phyloP scores from a whole-genome alignment of 768 basidiomycete genomes.

The Hericium erinaceus region DNA sequence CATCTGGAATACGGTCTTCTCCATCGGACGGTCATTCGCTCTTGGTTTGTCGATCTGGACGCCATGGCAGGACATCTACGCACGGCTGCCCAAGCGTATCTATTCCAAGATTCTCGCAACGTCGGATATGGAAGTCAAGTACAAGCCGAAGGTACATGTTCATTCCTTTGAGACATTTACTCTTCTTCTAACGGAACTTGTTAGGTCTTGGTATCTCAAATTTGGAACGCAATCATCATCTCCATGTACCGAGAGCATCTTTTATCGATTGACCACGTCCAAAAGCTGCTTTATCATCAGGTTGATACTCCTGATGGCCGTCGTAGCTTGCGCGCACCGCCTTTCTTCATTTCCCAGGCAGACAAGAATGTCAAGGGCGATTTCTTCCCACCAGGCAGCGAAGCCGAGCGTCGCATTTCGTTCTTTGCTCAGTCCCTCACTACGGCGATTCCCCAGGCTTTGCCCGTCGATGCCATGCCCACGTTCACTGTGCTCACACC shows the following conservation, averaged over 20 bases:
- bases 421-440: conserved; percentile 99
- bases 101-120: conserved; percentile 94
- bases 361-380: conserved; percentile 78
- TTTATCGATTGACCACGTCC: conserved; percentile 97
- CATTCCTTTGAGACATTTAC: conserved; percentile 8
- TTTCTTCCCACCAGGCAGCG: conserved; percentile 92
- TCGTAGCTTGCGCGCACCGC: conserved; percentile 86
- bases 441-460: conserved; percentile 84
- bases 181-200: neutral
- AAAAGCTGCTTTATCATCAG: conserved; percentile 96
- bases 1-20: conserved; percentile 97
- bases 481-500: conserved; percentile 98
- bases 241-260: conserved; percentile 99
- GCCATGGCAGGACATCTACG: conserved; percentile 97
- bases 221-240: conserved; percentile 99
- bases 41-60: conserved; percentile 98
- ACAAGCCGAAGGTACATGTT: conserved; percentile 86
- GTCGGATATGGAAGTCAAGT: conserved; percentile 93
- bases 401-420: conserved; percentile 95
- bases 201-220: conserved; percentile 93
- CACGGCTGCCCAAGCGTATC: conserved; percentile 90
- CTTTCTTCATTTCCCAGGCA: conserved; percentile 95
- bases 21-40: conserved; percentile 78
- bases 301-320: conserved; percentile 84
- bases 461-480: conserved; percentile 99